phyloP scores from a whole-genome alignment of 495 filamentous ascomycete species.

The Penicillium argentinense region DNA sequence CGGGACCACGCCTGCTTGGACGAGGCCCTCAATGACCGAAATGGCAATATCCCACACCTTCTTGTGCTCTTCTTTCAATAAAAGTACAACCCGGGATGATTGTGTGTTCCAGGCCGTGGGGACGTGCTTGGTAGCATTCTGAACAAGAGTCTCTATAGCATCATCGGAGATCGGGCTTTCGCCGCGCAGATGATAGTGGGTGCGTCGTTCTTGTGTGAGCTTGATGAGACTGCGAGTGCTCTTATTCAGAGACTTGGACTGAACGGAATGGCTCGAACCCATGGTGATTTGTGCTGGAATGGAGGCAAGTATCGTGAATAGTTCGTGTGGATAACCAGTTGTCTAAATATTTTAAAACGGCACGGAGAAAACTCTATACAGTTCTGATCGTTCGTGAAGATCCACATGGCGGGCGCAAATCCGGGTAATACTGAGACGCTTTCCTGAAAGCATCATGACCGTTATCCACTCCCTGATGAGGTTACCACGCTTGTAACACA shows the following conservation, averaged over 20 bases:
- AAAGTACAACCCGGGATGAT: conserved; percentile 43
- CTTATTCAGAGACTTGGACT: neutral
- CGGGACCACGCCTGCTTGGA: conserved; percentile 28
- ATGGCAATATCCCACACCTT: conserved; percentile 47
- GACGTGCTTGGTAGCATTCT: conserved; percentile 14
- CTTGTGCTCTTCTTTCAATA: conserved; percentile 46
- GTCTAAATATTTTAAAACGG: neutral
- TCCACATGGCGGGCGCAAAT: neutral
- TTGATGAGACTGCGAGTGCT: neutral
- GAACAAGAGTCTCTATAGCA: neutral
- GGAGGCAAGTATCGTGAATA: too few relatives aligned
- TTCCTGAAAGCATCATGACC: neutral
- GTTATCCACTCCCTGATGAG: neutral
- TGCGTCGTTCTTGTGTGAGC: neutral
- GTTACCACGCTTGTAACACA: conserved; percentile 1
- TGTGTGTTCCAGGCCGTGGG: conserved; percentile 55
- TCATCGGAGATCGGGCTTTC: neutral
- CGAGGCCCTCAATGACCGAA: conserved; percentile 34
- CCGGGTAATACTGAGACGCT: neutral
- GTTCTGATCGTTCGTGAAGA: neutral
- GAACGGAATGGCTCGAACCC: neutral
- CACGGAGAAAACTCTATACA: neutral
- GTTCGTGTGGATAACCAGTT: neutral
- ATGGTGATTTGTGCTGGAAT: too few relatives aligned
- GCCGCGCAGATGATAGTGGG: neutral